Base-by-base conservation (phyloP, 768 basidiomycete genomes). In the Tylopilus intermedius region DNA sequence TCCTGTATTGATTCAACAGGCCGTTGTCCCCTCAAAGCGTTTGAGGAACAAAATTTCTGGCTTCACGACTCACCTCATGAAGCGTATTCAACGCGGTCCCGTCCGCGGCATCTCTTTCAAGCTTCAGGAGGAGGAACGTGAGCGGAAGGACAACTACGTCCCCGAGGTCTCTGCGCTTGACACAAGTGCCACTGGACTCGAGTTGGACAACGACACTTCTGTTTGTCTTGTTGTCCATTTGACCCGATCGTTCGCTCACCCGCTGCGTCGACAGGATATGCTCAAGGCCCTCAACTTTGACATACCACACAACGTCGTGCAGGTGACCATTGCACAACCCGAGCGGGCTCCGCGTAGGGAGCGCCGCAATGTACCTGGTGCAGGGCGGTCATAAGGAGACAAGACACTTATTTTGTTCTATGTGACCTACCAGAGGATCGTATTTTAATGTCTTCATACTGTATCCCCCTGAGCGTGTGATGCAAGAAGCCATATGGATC, bases 41-140 rank as follows among this genome's bases (percentile, higher is more conserved):
- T 85, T 99, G 65, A 86, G 96, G 71, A 99, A 99, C 90, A 99
- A 99, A 83, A 89, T 99, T 68, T 87, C 95, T 10, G 96, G 96
- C 44, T 99, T 98, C 84, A 99, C 96, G 55, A 99, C 96, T 66
- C 96, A 99, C 72, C 79, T 99, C 73, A 99, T 99, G 96, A 97
- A 94, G 83, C 94, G 96, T 68, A 99, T 99, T 67, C 93, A 96
- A 74, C 85, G 85, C 55, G 96, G 96, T 3, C 96, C 96, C 65
- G 96, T 99, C 59, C 92, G 94, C 60, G 96, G 96, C 65, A 99
- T 99, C 72, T 98, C 96, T 51, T 99, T 98, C 92, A 96, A 97
- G 76, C 88, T 99, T 63, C 96, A 99, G 73, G 96, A 98, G 70
- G 96, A 99, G 75, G 96, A 99, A 77, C 83, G 96, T 57, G 96